phyloP scores from a whole-genome alignment of 2,329 filamentous ascomycete genomes.

The Graphilbum sp. region DNA sequence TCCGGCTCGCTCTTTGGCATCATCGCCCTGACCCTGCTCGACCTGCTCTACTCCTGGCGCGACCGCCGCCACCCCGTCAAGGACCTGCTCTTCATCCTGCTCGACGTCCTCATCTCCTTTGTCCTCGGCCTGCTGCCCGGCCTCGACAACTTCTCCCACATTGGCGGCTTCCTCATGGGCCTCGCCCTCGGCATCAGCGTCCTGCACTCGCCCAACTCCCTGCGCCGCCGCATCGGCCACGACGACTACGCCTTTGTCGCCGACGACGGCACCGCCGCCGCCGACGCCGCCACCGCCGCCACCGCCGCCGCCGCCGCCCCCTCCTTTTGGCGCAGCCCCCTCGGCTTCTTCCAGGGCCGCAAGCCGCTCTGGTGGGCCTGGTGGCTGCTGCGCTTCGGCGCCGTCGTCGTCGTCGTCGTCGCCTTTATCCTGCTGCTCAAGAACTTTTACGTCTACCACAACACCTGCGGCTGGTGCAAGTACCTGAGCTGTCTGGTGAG shows the following conservation, averaged over 20 bases:
- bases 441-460: constrained; percentile 74
- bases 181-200: constrained; percentile 74
- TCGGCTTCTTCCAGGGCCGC: constrained; percentile 78
- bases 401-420: constrained; percentile 64
- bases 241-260: constrained; percentile 35
- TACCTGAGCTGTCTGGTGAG: constrained; percentile 84
- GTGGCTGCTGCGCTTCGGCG: constrained; percentile 75
- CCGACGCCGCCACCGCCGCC: constrained; percentile 34
- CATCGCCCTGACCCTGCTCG: constrained; percentile 72
- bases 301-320: constrained; percentile 27
- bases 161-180: constrained; percentile 90
- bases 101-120: constrained; percentile 81
- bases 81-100: constrained; percentile 71
- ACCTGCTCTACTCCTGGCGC: constrained; percentile 84
- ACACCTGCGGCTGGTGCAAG: constrained; percentile 82
- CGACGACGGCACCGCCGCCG: constrained; percentile 27
- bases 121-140: constrained; percentile 82
- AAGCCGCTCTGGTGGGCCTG: constrained; percentile 95
- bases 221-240: constrained; percentile 58
- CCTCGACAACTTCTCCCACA: constrained; percentile 93
- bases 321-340: constrained; percentile 42
- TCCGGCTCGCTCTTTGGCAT: constrained; percentile 87
- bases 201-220: constrained; percentile 69
- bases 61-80: constrained; percentile 60
- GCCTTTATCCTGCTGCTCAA: constrained; percentile 75